Base-by-base conservation (phyloP, 2,329 filamentous ascomycete species). In the Ceratocystis smalleyi region DNA sequence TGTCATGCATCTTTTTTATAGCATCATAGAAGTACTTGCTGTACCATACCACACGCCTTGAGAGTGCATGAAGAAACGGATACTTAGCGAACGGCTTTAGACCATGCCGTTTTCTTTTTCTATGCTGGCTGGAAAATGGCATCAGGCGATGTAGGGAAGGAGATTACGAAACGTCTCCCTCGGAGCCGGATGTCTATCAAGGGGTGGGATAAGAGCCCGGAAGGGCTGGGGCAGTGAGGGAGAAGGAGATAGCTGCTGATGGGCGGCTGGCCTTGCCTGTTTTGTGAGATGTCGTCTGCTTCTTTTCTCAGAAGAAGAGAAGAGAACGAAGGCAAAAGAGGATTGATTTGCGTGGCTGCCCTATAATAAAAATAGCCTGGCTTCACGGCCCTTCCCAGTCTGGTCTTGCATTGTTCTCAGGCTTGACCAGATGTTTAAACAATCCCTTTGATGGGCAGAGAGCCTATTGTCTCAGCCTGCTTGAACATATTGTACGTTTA, bases 1-100 rank as follows among this genome's bases (percentile, higher is more conserved):
- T 17, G n/a, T n/a, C 54, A 57, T 35, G 54, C 54, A 32, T 57
- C 15, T 57, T 57, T 57, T 57, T 57, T 57, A 57, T 57, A 32
- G 17, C 15, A 57, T 51, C 47, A 57, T 17, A 10, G 35, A 12
- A 19, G 54, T 57, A 32, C 47, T 12, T 51, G 24, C 35, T 40
- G 35, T 12, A 40, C 35, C 45, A 49, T 7, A 49, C 2, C 10
- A 27, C 22, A 17, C 51, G 17, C 51, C 24, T 30, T 27, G n/a
- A 15, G 32, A 35, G 32, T 27, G 54, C 54, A 57, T 57, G 22
- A 57, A 57, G 27, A n/a, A 32, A 30, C 27, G n/a, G 12, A 32
- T 27, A 27, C 22, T 10, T 15, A 57, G 30, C 15, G 54, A 57
- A 57, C 54, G n/a, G 24, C 17, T 35, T 30, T 57, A 7, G 32